Conservation (phyloP, 768 basidiomycete species). For the Boletus patriciae region DNA sequence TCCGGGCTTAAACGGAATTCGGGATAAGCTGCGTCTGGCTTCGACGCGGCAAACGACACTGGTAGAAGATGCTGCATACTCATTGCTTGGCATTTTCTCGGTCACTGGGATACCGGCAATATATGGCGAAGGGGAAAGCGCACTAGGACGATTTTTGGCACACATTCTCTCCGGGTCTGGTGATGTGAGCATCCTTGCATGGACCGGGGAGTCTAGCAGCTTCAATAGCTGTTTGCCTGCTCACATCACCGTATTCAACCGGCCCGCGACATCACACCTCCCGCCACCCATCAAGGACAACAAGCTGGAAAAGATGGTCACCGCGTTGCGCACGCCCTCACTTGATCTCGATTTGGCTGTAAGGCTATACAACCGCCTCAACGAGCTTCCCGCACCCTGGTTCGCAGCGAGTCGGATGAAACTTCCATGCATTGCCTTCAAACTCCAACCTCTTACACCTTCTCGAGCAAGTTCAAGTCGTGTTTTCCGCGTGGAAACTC, state of each 20-base stretch:
- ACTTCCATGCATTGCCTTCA: background rate
- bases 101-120: background rate
- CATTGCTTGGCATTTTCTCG: background rate
- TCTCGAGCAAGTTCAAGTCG: background rate
- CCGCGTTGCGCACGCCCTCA: background rate
- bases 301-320: background rate
- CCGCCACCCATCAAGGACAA: background rate
- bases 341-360: background rate
- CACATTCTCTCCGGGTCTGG: background rate
- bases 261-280: background rate
- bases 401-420: conserved; percentile 5
- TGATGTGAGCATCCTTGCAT: conserved; percentile 1
- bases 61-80: too few species aligned
- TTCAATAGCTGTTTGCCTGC: conserved; percentile 5
- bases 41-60: too few species aligned
- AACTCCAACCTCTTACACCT: background rate
- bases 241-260: background rate
- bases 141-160: background rate
- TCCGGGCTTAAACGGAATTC: too few species aligned
- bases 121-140: background rate
- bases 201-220: background rate
- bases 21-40: too few species aligned
- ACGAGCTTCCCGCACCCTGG: background rate
- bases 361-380: background rate
- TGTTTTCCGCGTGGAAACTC: background rate